Base-by-base conservation (phyloP, 2,329 filamentous ascomycete species). In the Aspergillus sp. region DNA sequence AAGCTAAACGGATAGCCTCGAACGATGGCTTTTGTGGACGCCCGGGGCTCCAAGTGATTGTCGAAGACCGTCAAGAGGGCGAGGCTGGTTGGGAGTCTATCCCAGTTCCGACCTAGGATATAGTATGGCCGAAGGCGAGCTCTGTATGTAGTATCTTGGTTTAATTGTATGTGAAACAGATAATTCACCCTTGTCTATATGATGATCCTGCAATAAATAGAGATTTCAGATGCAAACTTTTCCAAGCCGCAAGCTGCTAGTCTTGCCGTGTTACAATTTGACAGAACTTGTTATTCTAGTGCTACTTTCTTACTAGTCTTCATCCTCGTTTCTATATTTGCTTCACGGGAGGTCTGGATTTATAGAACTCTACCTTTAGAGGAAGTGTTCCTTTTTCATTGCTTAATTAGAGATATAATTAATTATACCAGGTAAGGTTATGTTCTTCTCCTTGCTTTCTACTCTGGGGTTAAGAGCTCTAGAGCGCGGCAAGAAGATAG, bases 1-100 rank as follows among this genome's bases (percentile, higher is more conserved):
- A 60, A 6, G 52, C 77, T 7, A 67, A 70, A 25, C 73, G 78
- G 46, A 68, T 71, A 39, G 77, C 77, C 37, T 71, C 70, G 3
- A 76, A 76, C 52, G 76, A 77, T 59, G 78, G 77, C 5, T 81
- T 75, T 60, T 81, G 79, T 67, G 78, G 77, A 19, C 72, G 72
- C 21, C 70, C 70, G 23, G 73, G 70, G 6, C 69, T 80, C 23
- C 75, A 79, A 57, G 73, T 80, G 5, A 76, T 81, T 60, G 73
- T 77, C 49, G 69, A 76, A 53, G 63, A 78, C 52, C 76, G 76
- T 15, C 61, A 71, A 58, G 67, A 74, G 51, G 77, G 76, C 3
- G 71, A 79, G 53, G 75, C 77, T 57, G 77, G 77, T n/a, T 80
- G 73, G 68, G 77, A 80, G 62, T 68, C 55, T n/a, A 66, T 80